Base-by-base conservation (phyloP, 208 protist genomes). In the Crithidia acanthocephali region DNA sequence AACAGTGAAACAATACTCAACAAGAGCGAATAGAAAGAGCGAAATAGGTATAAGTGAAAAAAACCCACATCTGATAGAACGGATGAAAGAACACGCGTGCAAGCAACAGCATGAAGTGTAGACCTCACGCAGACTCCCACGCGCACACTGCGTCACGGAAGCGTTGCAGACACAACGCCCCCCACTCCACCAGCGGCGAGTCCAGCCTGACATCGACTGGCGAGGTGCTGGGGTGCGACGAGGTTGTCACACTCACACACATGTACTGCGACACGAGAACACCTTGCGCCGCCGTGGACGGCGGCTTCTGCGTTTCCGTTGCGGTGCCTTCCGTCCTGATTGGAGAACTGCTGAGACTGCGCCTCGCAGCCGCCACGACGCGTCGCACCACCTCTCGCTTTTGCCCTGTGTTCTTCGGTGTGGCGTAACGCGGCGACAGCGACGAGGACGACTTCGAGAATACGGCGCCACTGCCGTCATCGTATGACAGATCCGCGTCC, bases 251-350 rank as follows among this genome's bases (percentile, higher is more conserved):
- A 7, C 13, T 37, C 33, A 78, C 9, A 30, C 59, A 76, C 25
- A 52, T 30, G 62, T 74, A 83, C 56, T 75, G 60, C 32, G 59
- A 72, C 56, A 80, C 66, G 0, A 68, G 27, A 9, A 72, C 48
- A 16, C 48, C 23, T 2, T 23, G 2, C 10, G 44, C n/a, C 8
- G 20, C 60, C 3, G 60, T 37, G 11, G 30, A 22, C 5, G 44
- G 15, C 23, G 20, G 42, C 27, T 30, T 27, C 6, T 30, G 16
- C 16, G 35, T 40, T 11, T 40, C 35, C 11, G 35, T 11, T 40
- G 15, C 7, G 25, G 10, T 7, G 3, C 1, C 59, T 37, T 20
- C 15, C 30, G 16, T 33, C 6, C n/a, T n/a, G n/a, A n/a, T 51
- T 18, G 45, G 60, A 4, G 60, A 44, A 18, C 35, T n/a, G 4